Percentiles rank a stretch among this genome's conserved stretches.
phyloP scores from a whole-genome alignment of 805 yeast genomes.

The Diddensiella transvaalensis region DNA sequence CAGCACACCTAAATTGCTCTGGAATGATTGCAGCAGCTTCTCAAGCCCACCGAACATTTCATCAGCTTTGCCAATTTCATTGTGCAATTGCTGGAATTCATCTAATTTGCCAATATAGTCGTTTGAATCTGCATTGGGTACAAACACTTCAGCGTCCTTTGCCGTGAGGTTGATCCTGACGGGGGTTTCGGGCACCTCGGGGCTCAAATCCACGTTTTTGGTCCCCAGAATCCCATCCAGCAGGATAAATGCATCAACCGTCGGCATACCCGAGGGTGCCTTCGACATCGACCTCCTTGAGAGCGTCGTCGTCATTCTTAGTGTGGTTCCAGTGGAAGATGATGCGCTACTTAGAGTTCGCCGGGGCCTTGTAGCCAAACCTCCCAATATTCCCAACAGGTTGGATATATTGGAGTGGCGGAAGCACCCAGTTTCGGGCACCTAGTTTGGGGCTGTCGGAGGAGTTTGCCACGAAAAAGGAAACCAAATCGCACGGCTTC shows the following conservation, averaged over 20 bases:
- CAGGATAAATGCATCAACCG: not conserved
- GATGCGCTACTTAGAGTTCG: too few species aligned
- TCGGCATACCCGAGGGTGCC: conserved; percentile 2
- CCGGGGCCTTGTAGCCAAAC: too few species aligned
- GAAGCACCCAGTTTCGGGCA: too few species aligned
- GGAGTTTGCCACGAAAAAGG: too few species aligned
- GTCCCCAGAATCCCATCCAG: conserved; percentile 2
- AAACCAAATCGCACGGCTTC: too few species aligned
- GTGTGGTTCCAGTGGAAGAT: too few species aligned
- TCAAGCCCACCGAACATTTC: conserved; percentile 46
- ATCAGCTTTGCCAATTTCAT: conserved; percentile 18
- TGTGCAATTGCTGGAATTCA: conserved; percentile 22
- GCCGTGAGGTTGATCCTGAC: not conserved
- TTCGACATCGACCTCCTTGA: conserved; percentile 6
- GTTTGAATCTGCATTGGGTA: not conserved
- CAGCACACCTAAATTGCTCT: conserved; percentile 50
- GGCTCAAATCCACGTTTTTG: conserved; percentile 1
- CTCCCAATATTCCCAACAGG: too few species aligned
- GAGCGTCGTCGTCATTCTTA: not conserved
- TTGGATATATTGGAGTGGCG: too few species aligned
- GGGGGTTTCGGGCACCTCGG: not conserved
- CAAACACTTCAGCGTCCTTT: not conserved
- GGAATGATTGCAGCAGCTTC: conserved; percentile 52
- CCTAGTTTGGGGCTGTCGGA: too few species aligned
- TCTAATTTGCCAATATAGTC: conserved; percentile 9